A percentile compares a stretch with the other conserved stretches of the same genome.
Evolutionary conservation across 2,329 filamentous ascomycete genomes (phyloP).

Genomic region (Alternaria sp.): DNA sequence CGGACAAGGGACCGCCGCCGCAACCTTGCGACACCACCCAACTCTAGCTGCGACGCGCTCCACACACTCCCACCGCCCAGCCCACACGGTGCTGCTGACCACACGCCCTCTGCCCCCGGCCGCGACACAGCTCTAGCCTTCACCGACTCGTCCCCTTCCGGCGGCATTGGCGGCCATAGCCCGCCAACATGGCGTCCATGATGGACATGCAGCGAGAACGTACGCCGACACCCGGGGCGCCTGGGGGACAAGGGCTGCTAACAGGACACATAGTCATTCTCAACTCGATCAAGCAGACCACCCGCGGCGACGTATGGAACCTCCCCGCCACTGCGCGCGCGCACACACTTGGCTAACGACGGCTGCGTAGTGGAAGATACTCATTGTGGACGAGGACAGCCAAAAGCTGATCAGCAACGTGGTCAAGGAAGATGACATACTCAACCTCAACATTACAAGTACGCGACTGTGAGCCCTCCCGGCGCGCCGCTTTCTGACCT

Average conservation of each 20-base stretch:
- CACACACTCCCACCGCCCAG: constrained; percentile 23
- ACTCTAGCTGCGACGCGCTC: constrained; percentile 33
- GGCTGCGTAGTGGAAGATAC: constrained; percentile 84
- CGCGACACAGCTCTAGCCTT: constrained; percentile 7
- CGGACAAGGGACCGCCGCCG: constrained; percentile 24
- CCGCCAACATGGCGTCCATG: constrained; percentile 78
- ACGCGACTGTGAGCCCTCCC: constrained; percentile 48
- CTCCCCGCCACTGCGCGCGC: constrained; percentile 18
- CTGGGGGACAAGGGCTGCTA: constrained; percentile 16
- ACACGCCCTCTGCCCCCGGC: background rate
- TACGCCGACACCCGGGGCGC: constrained; percentile 46
- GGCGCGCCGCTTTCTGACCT: constrained; percentile 37
- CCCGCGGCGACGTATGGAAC: constrained; percentile 76
- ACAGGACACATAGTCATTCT: constrained; percentile 68
- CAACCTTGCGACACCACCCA: constrained; percentile 23
- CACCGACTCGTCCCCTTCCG: constrained; percentile 1
- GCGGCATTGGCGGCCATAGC: constrained; percentile 33
- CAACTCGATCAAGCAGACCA: constrained; percentile 77
- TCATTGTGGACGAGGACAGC: constrained; percentile 85
- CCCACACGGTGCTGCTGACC: background rate
- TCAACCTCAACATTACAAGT: constrained; percentile 97
- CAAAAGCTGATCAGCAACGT: constrained; percentile 89
- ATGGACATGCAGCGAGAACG: constrained; percentile 84
- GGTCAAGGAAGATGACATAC: constrained; percentile 93
- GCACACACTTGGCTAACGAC: constrained; percentile 39